Percentiles rank a stretch among this genome's conserved stretches.
Conservation (phyloP, 2,329 filamentous ascomycete genomes). For the Pseudophaeomoniella oleicola region DNA sequence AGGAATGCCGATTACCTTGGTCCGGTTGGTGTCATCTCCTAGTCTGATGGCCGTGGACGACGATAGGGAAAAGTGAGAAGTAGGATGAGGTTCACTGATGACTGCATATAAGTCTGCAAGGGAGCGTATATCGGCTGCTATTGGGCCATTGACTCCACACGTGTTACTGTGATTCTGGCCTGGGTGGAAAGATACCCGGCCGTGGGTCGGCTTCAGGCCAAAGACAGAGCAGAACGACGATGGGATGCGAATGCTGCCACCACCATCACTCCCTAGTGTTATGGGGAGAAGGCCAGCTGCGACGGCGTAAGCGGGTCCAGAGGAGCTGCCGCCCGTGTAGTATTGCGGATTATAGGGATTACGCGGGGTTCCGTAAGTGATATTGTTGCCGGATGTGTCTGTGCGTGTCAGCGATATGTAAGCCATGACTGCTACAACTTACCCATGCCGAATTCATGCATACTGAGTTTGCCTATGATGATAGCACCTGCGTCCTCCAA, state of each 20-base stretch:
- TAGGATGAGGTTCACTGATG: constrained; percentile 58
- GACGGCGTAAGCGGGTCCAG: constrained; percentile 58
- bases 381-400: constrained; percentile 76
- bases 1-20: constrained; percentile 58
- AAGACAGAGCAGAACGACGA: constrained; percentile 64
- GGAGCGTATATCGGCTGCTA: constrained; percentile 62
- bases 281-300: constrained; percentile 60
- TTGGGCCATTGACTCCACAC: constrained; percentile 56
- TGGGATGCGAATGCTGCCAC: constrained; percentile 62
- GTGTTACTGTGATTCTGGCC: constrained; percentile 44
- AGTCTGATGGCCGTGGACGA: no score
- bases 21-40: constrained; percentile 2
- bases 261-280: constrained; percentile 59
- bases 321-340: constrained; percentile 70
- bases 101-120: constrained; percentile 69
- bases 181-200: constrained; percentile 44
- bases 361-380: constrained; percentile 55
- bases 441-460: constrained; percentile 67
- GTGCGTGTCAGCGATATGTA: not conserved
- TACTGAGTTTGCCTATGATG: constrained; percentile 60
- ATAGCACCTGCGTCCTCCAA: constrained; percentile 63
- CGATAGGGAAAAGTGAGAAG: constrained; percentile 37
- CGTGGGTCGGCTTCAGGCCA: constrained; percentile 66
- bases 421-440: constrained; percentile 11
- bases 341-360: constrained; percentile 66